Evolutionary conservation across 495 filamentous ascomycete genomes (phyloP), one percentile per base, ranked within the genome.

Genomic region (Penicillium alfredii): DNA sequence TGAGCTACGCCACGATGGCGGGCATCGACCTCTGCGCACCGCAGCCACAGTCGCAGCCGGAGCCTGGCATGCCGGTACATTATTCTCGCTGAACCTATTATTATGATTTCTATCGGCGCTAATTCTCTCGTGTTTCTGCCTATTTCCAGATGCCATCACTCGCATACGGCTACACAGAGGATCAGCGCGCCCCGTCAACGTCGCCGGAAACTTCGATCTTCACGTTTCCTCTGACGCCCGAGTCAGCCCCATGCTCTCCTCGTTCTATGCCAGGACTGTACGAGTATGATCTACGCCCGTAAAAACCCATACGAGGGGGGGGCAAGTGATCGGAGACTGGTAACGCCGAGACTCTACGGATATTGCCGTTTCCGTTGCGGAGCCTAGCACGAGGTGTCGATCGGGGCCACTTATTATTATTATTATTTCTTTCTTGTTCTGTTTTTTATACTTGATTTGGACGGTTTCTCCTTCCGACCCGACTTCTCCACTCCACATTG

Each of bases 121-220:
- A n/a, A n/a, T n/a, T n/a, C n/a, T n/a, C n/a, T n/a, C n/a, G n/a
- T n/a, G n/a, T n/a, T 49, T 47, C 42, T 38, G 26, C 33, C 35
- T 42, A 33, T 35, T 11, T 38, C 50, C 72, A 93, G 86, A 90
- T 88, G 65, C 88, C 88, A 64, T 77, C 87, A 53, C 76, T 93
- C 52, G 85, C 83, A 51, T 83, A 88, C 50, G 81, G 80, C 49
- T 83, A 88, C 45, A 80, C 82, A 11, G 86, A 83, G 61, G 84
- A 89, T 45, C 79, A 81, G 51, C 89, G 86, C 23, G 56, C 57
- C 16, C 55, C 56, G 20, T 65, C 63, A 8, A 61, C 61, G 0
- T 61, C 65, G 8, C 54, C 61, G 19, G 61, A 62, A 31, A 50
- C 55, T 4, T 53, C 57, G 13, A 53, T 52, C 29, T 51, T 66